Evolutionary conservation across 192 early-diverging fungal species (phyloP).

Genomic region (Oehlia diaphana): DNA sequence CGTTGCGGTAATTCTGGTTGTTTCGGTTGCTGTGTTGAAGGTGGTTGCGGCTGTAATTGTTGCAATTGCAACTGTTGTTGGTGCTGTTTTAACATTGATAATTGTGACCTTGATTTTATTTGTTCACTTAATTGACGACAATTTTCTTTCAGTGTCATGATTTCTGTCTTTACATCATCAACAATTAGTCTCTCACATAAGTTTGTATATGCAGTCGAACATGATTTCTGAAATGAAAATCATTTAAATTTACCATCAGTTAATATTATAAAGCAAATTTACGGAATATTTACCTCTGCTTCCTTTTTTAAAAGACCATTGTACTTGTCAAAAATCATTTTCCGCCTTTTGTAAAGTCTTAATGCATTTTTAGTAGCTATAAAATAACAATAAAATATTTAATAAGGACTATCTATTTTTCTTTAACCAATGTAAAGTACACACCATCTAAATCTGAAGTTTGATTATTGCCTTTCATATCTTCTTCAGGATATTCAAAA

Average conservation of each 20-base stretch:
- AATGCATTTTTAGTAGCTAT: slow-evolving; percentile 19
- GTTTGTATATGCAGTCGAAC: background rate
- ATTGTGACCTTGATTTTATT: background rate
- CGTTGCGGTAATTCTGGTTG: background rate
- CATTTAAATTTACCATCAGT: background rate
- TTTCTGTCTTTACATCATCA: background rate
- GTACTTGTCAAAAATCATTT: slow-evolving; percentile 25
- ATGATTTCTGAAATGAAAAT: background rate
- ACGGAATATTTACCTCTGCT: slow-evolving; percentile 16
- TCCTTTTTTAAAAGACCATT: slow-evolving; percentile 8
- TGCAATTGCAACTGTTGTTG: slow-evolving; percentile 12
- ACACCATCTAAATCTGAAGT: slow-evolving; percentile 25
- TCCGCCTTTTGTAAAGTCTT: slow-evolving; percentile 12
- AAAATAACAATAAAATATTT: background rate
- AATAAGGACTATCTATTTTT: background rate
- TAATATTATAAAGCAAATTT: background rate
- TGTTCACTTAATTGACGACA: background rate
- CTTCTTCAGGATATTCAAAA: slow-evolving; percentile 64
- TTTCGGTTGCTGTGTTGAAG: background rate
- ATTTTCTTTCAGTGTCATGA: background rate
- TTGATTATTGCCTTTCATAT: slow-evolving; percentile 39
- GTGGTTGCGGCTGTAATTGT: slow-evolving; percentile 6
- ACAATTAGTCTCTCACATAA: slow-evolving; percentile 10
- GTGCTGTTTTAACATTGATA: background rate
- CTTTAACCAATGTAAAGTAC: background rate